These are phyloP conservation scores for Phytopythium sindhum DNA, from an alignment of 352 stramenopile species.

Conservation along the genomic window DNA sequence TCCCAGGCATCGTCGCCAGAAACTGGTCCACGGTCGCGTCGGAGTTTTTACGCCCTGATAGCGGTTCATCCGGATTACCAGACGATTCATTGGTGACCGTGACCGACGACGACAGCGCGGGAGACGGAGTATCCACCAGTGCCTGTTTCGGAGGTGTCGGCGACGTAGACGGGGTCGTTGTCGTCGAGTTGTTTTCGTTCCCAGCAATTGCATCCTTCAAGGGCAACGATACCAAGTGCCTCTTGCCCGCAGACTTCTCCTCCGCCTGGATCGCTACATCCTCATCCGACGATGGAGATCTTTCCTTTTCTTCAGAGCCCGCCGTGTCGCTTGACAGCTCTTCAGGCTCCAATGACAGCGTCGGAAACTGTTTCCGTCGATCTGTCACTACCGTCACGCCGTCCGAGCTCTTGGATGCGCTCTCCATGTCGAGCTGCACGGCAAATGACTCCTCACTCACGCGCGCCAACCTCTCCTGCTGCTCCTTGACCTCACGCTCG, in stretches of 20 bases:
- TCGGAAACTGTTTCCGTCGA: conserved; percentile 47
- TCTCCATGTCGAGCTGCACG: conserved; percentile 75
- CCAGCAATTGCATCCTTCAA: conserved; percentile 9
- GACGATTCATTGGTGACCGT: conserved; percentile 25
- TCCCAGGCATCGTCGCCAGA: conserved; percentile 84
- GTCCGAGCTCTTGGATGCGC: conserved; percentile 46
- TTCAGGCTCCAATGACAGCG: conserved; percentile 53
- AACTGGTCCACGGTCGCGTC: conserved; percentile 63
- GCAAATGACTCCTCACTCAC: conserved; percentile 65
- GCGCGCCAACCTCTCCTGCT: conserved; percentile 45
- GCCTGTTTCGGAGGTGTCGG: conserved; percentile 12
- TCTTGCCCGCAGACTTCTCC: conserved; percentile 44
- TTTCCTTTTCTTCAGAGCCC: conserved; percentile 5
- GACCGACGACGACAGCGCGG: conserved; percentile 7
- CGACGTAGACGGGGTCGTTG: conserved; percentile 3
- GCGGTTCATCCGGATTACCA: conserved; percentile 37
- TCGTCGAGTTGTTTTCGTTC: conserved; percentile 15
- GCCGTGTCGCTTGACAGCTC: conserved; percentile 39
- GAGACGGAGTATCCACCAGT: background rate
- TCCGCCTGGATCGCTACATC: conserved; percentile 25
- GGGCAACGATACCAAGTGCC: conserved; percentile 4
- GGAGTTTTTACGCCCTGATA: conserved; percentile 47
- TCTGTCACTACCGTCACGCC: conserved; percentile 24
- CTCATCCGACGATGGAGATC: conserved; percentile 7
- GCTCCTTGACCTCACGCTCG: conserved; percentile 41